phyloP scores from a whole-genome alignment of 2,329 filamentous ascomycete genomes.

The Macroventuria anomochaeta region DNA sequence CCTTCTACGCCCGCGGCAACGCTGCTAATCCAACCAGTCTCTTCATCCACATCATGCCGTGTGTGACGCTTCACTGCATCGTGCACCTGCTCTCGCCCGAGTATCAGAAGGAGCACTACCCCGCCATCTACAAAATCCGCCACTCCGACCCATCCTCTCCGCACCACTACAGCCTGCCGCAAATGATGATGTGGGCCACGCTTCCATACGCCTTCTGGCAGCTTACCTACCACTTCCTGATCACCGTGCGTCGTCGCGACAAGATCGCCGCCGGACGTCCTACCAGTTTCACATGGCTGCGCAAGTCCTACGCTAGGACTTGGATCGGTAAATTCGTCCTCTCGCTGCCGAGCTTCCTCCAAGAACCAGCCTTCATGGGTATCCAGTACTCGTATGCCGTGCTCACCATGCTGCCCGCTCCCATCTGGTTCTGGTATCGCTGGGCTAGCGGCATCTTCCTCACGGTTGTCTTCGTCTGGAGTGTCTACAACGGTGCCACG shows the following conservation, averaged over 20 bases:
- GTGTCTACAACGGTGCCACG: slow-evolving; percentile 94
- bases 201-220: slow-evolving; percentile 95
- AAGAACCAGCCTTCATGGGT: slow-evolving; percentile 92
- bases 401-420: slow-evolving; percentile 91
- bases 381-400: slow-evolving; percentile 94
- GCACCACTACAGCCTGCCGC: slow-evolving; percentile 77
- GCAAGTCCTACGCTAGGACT: slow-evolving; percentile 85
- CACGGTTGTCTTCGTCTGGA: slow-evolving; percentile 85
- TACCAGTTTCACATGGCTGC: slow-evolving; percentile 97
- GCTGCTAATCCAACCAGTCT: slow-evolving; percentile 59
- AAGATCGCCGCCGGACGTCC: slow-evolving; percentile 95
- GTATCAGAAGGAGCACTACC: slow-evolving; percentile 73
- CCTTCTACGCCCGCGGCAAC: neutral
- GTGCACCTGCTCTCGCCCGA: slow-evolving; percentile 78
- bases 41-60: slow-evolving; percentile 99
- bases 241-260: slow-evolving; percentile 90
- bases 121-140: slow-evolving; percentile 84
- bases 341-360: slow-evolving; percentile 73
- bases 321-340: slow-evolving; percentile 89
- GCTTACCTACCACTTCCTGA: slow-evolving; percentile 88
- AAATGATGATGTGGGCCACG: slow-evolving; percentile 94
- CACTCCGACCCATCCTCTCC: slow-evolving; percentile 70
- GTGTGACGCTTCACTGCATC: slow-evolving; percentile 88
- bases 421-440: slow-evolving; percentile 90
- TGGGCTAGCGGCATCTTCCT: slow-evolving; percentile 81